Percentiles rank a stretch among this genome's conserved stretches.
These are phyloP conservation scores for Bipolaris sorokiniana DNA, from an alignment of 2,329 filamentous ascomycete species.

Conservation along the genomic window DNA sequence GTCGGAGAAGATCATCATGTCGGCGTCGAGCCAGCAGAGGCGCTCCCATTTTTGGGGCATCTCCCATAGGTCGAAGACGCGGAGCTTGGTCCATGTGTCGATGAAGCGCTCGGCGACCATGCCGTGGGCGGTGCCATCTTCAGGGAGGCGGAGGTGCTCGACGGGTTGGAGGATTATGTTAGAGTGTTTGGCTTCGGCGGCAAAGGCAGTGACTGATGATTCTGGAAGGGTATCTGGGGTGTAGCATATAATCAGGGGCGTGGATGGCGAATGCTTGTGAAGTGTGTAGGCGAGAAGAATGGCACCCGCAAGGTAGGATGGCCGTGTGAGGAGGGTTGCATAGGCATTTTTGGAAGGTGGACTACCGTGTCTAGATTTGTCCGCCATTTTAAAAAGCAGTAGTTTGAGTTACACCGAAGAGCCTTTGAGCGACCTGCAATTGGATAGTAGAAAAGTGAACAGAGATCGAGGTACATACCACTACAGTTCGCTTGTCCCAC, in stretches of 20 bases:
- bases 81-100: constrained; percentile 63
- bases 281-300: constrained; percentile 59
- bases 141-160: constrained; percentile 51
- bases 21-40: constrained; percentile 60
- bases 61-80: constrained; percentile 56
- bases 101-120: constrained; percentile 59
- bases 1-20: constrained; percentile 58
- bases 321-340: constrained; percentile 59
- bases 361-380: not conserved
- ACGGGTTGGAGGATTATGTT: constrained; percentile 52
- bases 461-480: not conserved
- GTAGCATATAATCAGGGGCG: constrained; percentile 59
- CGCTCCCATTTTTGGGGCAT: constrained; percentile 36
- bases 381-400: constrained; percentile 14
- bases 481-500: constrained; percentile 3
- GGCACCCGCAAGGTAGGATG: constrained; percentile 60
- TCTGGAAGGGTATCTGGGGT: constrained; percentile 52
- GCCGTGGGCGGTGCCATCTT: constrained; percentile 36
- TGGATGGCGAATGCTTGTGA: constrained; percentile 52
- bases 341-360: constrained; percentile 46
- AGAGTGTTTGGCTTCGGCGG: constrained; percentile 50
- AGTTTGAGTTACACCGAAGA: not conserved
- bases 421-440: not conserved
- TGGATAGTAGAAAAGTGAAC: not conserved
- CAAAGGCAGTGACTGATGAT: constrained; percentile 51